Base-by-base conservation (phyloP, 1,284 basidiomycete genomes). In the Ceratobasidium theobromae region DNA sequence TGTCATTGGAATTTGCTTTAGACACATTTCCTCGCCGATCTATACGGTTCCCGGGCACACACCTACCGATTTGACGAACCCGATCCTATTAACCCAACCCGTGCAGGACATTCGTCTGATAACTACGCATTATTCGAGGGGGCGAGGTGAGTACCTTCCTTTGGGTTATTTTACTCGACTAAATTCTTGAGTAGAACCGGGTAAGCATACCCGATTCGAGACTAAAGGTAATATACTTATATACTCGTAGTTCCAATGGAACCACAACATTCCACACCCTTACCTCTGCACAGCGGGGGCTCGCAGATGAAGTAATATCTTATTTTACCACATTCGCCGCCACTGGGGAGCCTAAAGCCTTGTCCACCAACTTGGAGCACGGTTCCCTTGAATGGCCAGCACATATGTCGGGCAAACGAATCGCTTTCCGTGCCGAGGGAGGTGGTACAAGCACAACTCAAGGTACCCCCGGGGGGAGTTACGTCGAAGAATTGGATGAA, bases 21-120 rank as follows among this genome's bases (percentile, higher is more conserved):
- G 54, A 33, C 54, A 18, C 25, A 60, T 16, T 46, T 49, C n/a
- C 8, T 38, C 4, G 57, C 28, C 12, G 38, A 38, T 14, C 12
- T 64, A n/a, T 53, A 64, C 32, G 60, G 60, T n/a, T 6, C 14
- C 33, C 32, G 48, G 14, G 48, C 48, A 27, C 49, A 64, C 35
- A 64, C 33, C 25, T 64, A 64, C 45, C 32, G 60, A 30, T 64
- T 51, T 38, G 60, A 64, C 49, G 48, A 64, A 18, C 60, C 60
- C n/a, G 48, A 64, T 25, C 60, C 60, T 28, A 28, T 12, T n/a
- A 52, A 64, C 25, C 38, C 33, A 4, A 23, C 35, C 14, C 27
- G 18, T 11, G 60, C 60, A 25, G 35, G 25, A 8, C 60, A 64
- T 32, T 35, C 33, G 6, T 35, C 60, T 9, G 60, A 64, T n/a